A percentile compares a stretch with the other conserved stretches of the same genome.
phyloP scores from a whole-genome alignment of 441 rosid genomes.

The Hypseocharis bilobata region DNA sequence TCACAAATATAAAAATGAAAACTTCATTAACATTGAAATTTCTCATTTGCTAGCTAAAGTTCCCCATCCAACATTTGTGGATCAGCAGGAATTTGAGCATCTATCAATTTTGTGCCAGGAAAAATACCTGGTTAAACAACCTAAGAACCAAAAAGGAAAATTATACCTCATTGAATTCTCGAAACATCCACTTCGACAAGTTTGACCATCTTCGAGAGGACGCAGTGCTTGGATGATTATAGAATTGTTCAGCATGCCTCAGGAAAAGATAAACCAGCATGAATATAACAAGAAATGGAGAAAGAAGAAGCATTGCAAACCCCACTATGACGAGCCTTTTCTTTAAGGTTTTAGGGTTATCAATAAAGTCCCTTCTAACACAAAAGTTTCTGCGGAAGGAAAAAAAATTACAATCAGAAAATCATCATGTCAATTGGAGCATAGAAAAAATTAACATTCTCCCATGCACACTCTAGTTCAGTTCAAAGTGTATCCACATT shows the following conservation, averaged over 20 bases:
- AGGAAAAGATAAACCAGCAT: slow-evolving; percentile 89
- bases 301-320: slow-evolving; percentile 74
- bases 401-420: slow-evolving; percentile 20
- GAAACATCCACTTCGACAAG: slow-evolving; percentile 84
- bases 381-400: slow-evolving; percentile 74
- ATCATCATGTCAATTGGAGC: slow-evolving; percentile 5
- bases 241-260: slow-evolving; percentile 94
- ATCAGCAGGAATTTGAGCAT: neutral
- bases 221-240: slow-evolving; percentile 94
- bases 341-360: slow-evolving; percentile 67
- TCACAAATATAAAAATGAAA: neutral
- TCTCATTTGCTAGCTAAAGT: slow-evolving; percentile 3
- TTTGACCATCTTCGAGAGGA: slow-evolving; percentile 97
- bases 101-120: neutral
- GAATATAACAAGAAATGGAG: slow-evolving; percentile 92
- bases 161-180: slow-evolving; percentile 90
- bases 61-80: neutral
- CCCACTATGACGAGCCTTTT: slow-evolving; percentile 86
- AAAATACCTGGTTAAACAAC: neutral
- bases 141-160: neutral
- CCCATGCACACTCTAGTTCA: neutral
- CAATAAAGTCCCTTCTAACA: slow-evolving; percentile 73
- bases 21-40: neutral
- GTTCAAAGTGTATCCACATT: too few species aligned
- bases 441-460: slow-evolving; percentile 2